Conservation (phyloP, 768 basidiomycete species). For the Pluteus cervinus region DNA sequence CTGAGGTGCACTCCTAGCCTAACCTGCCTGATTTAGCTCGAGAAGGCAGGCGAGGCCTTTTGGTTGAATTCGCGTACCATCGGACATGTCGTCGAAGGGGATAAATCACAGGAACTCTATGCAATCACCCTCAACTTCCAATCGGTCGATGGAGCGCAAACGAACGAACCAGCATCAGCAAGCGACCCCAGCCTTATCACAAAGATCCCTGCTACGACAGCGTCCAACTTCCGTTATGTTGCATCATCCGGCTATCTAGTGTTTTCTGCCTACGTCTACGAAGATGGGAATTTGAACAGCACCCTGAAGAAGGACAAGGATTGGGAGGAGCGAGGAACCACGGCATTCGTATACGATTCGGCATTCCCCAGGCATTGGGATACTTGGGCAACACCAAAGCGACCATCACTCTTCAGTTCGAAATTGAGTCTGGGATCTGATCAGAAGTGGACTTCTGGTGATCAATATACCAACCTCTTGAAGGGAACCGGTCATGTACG, state of each 20-base stretch:
- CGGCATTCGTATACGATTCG: conserved; percentile 65
- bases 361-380: conserved; percentile 78
- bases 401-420: conserved; percentile 66
- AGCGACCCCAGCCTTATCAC: conserved; percentile 47
- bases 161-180: conserved; percentile 24
- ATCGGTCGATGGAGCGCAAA: conserved; percentile 17
- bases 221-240: conserved; percentile 67
- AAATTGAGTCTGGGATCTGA: conserved; percentile 40
- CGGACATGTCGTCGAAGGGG: conserved; percentile 56
- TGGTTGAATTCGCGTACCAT: conserved; percentile 74
- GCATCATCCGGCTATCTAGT: conserved; percentile 54
- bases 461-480: conserved; percentile 52
- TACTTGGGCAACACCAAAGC: conserved; percentile 69
- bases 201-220: conserved; percentile 61
- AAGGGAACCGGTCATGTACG: conserved; percentile 67
- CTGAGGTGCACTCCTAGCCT: not conserved
- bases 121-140: conserved; percentile 48
- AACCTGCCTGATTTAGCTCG: conserved; percentile 29
- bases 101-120: conserved; percentile 53
- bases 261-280: conserved; percentile 81
- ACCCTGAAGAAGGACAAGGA: conserved; percentile 65
- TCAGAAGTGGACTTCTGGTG: conserved; percentile 47
- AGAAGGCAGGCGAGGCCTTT: conserved; percentile 68
- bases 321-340: conserved; percentile 68
- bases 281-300: conserved; percentile 65